These are phyloP conservation scores for Loxodes magnus DNA, from an alignment of 73 alveolate species.

Conservation along the genomic window DNA sequence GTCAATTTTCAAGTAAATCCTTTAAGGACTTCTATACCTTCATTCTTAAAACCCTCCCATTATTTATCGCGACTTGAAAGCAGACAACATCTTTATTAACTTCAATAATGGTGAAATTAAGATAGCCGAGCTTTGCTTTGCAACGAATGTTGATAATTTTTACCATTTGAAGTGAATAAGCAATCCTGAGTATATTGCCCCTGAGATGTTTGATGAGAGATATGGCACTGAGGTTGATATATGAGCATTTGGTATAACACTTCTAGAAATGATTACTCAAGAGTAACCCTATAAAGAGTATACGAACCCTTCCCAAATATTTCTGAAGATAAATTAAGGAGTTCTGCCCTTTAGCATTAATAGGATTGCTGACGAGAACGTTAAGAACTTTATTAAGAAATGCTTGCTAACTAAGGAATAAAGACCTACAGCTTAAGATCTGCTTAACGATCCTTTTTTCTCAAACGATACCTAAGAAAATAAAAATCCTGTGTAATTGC, in stretches of 20 bases:
- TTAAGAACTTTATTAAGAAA: slow-evolving; percentile 57
- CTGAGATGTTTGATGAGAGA: slow-evolving; percentile 71
- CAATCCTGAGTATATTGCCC: slow-evolving; percentile 82
- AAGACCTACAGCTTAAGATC: background rate
- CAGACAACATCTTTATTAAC: no score
- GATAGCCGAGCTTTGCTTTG: no score
- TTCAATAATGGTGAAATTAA: no score
- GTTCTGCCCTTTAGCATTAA: slow-evolving; percentile 38
- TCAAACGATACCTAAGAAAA: no score
- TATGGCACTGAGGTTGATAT: slow-evolving; percentile 78
- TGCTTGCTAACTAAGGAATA: slow-evolving; percentile 27
- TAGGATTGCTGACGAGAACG: slow-evolving; percentile 47
- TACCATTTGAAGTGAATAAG: no score
- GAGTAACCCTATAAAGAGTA: slow-evolving; percentile 73
- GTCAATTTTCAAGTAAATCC: no score
- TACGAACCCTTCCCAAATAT: slow-evolving; percentile 34
- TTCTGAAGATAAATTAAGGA: slow-evolving; percentile 8
- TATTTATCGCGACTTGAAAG: no score
- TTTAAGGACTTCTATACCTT: no score
- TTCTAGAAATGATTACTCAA: slow-evolving; percentile 73
- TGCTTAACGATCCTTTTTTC: no score
- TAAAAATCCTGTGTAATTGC: no score
- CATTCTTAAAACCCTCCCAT: no score
- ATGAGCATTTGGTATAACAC: slow-evolving; percentile 69
- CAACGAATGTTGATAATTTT: no score